Evolutionary conservation across 2,329 filamentous ascomycete genomes (phyloP).

Genomic region (Kalaharituber pfeilii): DNA sequence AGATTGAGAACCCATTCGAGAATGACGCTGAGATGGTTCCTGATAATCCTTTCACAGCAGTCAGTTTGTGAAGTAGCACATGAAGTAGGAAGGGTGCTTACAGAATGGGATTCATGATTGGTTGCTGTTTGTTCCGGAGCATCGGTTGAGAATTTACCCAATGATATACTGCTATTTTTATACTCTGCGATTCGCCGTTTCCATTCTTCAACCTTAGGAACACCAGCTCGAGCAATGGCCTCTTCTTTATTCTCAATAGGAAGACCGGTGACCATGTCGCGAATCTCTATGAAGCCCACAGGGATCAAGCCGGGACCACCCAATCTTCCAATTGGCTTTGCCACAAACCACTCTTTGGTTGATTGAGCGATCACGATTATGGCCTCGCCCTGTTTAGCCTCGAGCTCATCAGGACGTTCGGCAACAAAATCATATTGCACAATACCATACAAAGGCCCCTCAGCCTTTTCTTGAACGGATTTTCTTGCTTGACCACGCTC

Average conservation of each 20-base stretch:
- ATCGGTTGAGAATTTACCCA: slow-evolving; percentile 68
- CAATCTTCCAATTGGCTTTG: slow-evolving; percentile 94
- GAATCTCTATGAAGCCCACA: slow-evolving; percentile 89
- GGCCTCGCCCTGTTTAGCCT: slow-evolving; percentile 84
- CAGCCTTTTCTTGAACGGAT: slow-evolving; percentile 31
- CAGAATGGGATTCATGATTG: not conserved
- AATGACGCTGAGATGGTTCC: slow-evolving; percentile 29
- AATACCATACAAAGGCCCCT: slow-evolving; percentile 88
- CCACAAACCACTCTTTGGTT: slow-evolving; percentile 97
- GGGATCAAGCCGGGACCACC: slow-evolving; percentile 90
- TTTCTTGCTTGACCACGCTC: slow-evolving; percentile 20
- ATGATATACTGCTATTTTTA: slow-evolving; percentile 94
- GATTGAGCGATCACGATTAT: slow-evolving; percentile 98
- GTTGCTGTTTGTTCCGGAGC: slow-evolving; percentile 31
- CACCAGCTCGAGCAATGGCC: slow-evolving; percentile 71
- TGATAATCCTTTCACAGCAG: not conserved
- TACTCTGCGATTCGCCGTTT: slow-evolving; percentile 99
- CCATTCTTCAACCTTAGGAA: slow-evolving; percentile 94
- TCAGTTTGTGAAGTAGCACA: too few relatives aligned
- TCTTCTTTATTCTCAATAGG: slow-evolving; percentile 67
- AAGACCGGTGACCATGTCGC: slow-evolving; percentile 77
- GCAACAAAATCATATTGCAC: slow-evolving; percentile 96
- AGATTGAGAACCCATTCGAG: not conserved
- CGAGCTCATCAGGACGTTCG: slow-evolving; percentile 85
- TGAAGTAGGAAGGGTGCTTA: not conserved